phyloP scores from a whole-genome alignment of 2,329 filamentous ascomycete genomes.

The Emmonsiellopsis sp. region DNA sequence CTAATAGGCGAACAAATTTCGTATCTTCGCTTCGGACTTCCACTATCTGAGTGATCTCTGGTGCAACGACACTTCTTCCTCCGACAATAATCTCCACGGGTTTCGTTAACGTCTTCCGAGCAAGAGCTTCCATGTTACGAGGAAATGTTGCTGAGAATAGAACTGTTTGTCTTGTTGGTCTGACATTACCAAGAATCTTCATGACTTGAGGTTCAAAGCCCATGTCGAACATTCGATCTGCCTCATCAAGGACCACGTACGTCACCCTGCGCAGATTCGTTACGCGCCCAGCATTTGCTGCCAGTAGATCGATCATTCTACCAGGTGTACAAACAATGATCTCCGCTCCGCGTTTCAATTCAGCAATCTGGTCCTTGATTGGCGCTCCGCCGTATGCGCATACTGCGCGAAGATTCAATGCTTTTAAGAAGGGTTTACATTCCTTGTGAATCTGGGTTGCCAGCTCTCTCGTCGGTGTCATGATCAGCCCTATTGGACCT shows the following conservation, averaged over 20 bases:
- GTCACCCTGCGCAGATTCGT: slow-evolving; percentile 83
- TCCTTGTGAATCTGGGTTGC: slow-evolving; percentile 91
- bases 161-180: slow-evolving; percentile 86
- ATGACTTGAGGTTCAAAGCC: slow-evolving; percentile 97
- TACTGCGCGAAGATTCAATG: slow-evolving; percentile 72
- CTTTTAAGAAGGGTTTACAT: slow-evolving; percentile 88
- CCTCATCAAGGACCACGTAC: slow-evolving; percentile 93
- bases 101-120: slow-evolving; percentile 75
- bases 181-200: slow-evolving; percentile 87
- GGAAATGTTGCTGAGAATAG: slow-evolving; percentile 97
- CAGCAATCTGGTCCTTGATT: slow-evolving; percentile 95
- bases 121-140: slow-evolving; percentile 80
- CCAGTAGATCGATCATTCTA: slow-evolving; percentile 88
- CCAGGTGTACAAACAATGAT: slow-evolving; percentile 94
- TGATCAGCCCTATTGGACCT: slow-evolving; percentile 77
- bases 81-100: slow-evolving; percentile 90
- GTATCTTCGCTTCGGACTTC: slow-evolving; percentile 73
- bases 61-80: slow-evolving; percentile 61
- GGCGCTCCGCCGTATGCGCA: slow-evolving; percentile 92
- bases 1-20: slow-evolving; percentile 77
- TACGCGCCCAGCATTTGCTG: slow-evolving; percentile 87
- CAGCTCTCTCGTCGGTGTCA: slow-evolving; percentile 90
- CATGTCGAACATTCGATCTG: slow-evolving; percentile 99
- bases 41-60: slow-evolving; percentile 80
- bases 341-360: slow-evolving; percentile 88